These are phyloP conservation scores for Cicer chorassanicum DNA, from an alignment of 306 rosid species.

Conservation along the genomic window DNA sequence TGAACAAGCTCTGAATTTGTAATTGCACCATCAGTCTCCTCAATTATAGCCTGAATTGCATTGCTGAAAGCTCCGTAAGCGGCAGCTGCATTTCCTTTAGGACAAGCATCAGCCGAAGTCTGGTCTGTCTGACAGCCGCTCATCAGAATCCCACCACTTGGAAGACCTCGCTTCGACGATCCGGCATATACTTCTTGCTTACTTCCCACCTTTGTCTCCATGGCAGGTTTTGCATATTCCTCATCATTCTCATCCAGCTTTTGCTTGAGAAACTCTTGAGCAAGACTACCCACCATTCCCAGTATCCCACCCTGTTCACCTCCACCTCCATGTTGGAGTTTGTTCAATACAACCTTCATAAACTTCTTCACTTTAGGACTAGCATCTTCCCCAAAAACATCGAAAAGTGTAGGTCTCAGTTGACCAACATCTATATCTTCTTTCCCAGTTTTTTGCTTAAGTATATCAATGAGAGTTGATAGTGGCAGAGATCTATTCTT, in stretches of 20 bases:
- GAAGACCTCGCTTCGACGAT: slow-evolving; percentile 57
- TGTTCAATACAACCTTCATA: slow-evolving; percentile 74
- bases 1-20: slow-evolving; percentile 73
- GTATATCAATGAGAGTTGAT: slow-evolving; percentile 80
- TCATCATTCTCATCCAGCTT: slow-evolving; percentile 76
- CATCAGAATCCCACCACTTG: slow-evolving; percentile 72
- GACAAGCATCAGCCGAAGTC: slow-evolving; percentile 92
- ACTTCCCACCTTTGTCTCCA: slow-evolving; percentile 62
- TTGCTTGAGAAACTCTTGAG: slow-evolving; percentile 81
- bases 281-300: slow-evolving; percentile 86
- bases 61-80: slow-evolving; percentile 95
- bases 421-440: slow-evolving; percentile 88
- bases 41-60: slow-evolving; percentile 73
- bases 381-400: slow-evolving; percentile 89
- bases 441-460: slow-evolving; percentile 91
- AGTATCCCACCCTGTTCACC: slow-evolving; percentile 59
- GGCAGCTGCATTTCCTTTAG: slow-evolving; percentile 57
- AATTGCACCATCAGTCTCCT: slow-evolving; percentile 60
- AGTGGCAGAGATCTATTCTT: slow-evolving; percentile 76
- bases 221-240: slow-evolving; percentile 77
- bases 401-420: slow-evolving; percentile 88
- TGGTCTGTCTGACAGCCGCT: slow-evolving; percentile 91
- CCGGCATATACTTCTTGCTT: slow-evolving; percentile 88
- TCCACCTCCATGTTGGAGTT: slow-evolving; percentile 57
- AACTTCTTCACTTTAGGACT: slow-evolving; percentile 98